Evolutionary conservation across 202 grass and related monocot species (phyloP).

Genomic region (Brachypodium distachyon): DNA sequence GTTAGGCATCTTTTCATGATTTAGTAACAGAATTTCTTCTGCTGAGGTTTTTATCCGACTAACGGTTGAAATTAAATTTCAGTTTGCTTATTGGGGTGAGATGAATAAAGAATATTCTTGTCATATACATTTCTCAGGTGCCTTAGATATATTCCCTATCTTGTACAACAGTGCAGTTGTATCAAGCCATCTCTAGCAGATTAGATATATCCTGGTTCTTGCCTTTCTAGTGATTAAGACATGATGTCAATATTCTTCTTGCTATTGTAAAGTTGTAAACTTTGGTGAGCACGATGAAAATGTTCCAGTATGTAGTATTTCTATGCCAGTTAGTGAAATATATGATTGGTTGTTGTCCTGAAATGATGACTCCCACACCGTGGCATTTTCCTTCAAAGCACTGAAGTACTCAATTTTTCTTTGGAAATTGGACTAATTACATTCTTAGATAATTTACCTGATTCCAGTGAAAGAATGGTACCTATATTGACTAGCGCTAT

Average conservation of each 20-base stretch:
- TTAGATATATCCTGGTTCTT: slow-evolving; percentile 15
- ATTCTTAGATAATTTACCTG: neutral
- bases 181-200: slow-evolving; percentile 7
- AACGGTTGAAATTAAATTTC: slow-evolving; percentile 1
- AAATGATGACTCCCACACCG: neutral
- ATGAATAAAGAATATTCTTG: slow-evolving; percentile 4
- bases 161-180: neutral
- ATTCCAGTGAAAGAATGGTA: neutral
- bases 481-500: too few species aligned
- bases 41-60: neutral
- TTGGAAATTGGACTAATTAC: neutral
- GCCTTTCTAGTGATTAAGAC: neutral
- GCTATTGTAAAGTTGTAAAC: neutral
- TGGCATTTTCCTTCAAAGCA: neutral
- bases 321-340: neutral
- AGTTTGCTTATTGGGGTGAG: slow-evolving; percentile 11
- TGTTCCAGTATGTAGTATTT: neutral
- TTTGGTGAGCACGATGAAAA: neutral
- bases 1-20: neutral
- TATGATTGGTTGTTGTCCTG: neutral
- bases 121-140: neutral
- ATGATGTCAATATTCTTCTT: slow-evolving; percentile 23
- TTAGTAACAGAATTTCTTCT: neutral
- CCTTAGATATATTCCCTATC: neutral
- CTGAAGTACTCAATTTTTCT: too few species aligned